A percentile compares a stretch with the other conserved stretches of the same genome.
These are phyloP conservation scores for Marchantia paleacea DNA, from an alignment of 225 moss, liverwort and hornwort species.

Conservation along the genomic window DNA sequence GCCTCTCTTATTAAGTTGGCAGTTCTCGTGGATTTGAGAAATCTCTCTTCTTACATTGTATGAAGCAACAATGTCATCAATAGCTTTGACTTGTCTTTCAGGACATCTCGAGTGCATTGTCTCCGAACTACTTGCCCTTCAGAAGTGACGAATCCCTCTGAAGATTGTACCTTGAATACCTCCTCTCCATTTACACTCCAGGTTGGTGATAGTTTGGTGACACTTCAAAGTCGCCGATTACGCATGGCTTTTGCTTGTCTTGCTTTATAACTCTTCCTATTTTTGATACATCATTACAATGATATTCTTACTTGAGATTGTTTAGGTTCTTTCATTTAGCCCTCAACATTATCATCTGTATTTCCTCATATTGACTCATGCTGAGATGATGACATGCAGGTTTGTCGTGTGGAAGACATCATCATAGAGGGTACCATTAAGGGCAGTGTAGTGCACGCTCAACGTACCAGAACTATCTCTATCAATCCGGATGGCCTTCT, in stretches of 20 bases:
- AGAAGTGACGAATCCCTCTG: constrained; percentile 82
- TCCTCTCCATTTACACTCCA: constrained; percentile 94
- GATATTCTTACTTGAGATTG: too few species aligned
- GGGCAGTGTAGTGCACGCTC: constrained; percentile 85
- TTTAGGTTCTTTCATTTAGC: too few species aligned
- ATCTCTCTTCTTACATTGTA: neutral
- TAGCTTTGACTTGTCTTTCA: constrained; percentile 31
- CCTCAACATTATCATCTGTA: too few species aligned
- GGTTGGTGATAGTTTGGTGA: constrained; percentile 59
- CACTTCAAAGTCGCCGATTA: neutral
- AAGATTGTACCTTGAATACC: constrained; percentile 87
- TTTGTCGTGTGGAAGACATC: constrained; percentile 94
- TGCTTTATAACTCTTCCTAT: neutral
- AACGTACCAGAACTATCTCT: constrained; percentile 77
- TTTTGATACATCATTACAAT: too few species aligned
- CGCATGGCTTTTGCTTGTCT: neutral
- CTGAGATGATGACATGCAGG: constrained; percentile 40
- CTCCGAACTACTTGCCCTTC: constrained; percentile 67
- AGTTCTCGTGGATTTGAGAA: too few species aligned
- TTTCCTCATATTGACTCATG: neutral
- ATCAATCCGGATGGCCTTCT: constrained; percentile 62
- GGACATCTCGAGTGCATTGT: constrained; percentile 65
- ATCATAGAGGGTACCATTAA: constrained; percentile 73
- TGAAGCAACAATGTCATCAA: neutral
- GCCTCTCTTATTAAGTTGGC: too few species aligned